A percentile compares a stretch with the other conserved stretches of the same genome.
Conservation (phyloP, 1,284 basidiomycete genomes). For the Pseudozyma tsukubaensis region DNA sequence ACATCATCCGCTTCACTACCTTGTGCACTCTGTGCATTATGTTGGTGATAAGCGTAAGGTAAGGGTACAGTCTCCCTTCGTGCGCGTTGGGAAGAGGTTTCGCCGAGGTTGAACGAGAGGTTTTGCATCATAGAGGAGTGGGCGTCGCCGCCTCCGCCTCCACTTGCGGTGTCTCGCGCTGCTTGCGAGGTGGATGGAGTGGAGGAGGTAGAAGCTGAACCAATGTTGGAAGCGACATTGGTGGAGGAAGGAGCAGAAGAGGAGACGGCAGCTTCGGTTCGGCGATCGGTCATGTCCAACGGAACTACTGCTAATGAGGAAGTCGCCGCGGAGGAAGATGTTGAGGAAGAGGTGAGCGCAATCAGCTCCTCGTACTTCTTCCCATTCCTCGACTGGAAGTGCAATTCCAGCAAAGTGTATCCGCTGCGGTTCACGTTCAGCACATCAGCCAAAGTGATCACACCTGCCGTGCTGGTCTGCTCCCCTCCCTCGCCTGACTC, state of each 20-base stretch:
- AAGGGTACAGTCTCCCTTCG: constrained; percentile 56
- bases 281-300: constrained; percentile 37
- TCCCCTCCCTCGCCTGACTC: not conserved
- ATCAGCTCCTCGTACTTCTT: constrained; percentile 45
- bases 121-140: constrained; percentile 42
- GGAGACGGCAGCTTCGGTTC: not conserved
- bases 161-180: not conserved
- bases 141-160: constrained; percentile 9
- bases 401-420: constrained; percentile 30
- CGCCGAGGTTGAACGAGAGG: constrained; percentile 58
- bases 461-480: not conserved
- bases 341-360: not conserved
- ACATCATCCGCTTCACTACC: too few relatives aligned
- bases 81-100: constrained; percentile 49
- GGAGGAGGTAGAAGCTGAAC: not conserved
- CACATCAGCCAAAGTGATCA: constrained; percentile 28
- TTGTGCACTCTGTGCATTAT: not conserved
- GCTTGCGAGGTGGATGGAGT: not conserved
- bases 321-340: not conserved
- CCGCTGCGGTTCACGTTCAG: constrained; percentile 18
- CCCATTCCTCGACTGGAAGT: constrained; percentile 39
- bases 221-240: not conserved
- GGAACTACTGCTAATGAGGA: constrained; percentile 12
- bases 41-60: constrained; percentile 59
- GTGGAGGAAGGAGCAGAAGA: not conserved